Evolutionary conservation across 2,329 filamentous ascomycete species (phyloP).

Genomic region (Helotiales sp.): DNA sequence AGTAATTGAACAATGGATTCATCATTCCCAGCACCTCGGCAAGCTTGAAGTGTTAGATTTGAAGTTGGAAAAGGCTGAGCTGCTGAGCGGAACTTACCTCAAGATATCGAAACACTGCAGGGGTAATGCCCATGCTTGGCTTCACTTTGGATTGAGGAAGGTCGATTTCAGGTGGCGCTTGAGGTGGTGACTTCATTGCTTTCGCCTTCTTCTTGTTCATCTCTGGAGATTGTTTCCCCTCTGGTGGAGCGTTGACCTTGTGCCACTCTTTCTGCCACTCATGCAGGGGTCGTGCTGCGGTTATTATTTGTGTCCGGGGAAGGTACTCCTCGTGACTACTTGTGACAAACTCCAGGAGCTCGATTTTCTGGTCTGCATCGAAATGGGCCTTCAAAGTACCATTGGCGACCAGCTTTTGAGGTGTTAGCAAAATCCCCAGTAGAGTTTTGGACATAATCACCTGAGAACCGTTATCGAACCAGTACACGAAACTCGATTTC

Average conservation of each 20-base stretch:
- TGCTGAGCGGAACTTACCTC: constrained; percentile 58
- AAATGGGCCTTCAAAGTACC: constrained; percentile 81
- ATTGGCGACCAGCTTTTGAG: constrained; percentile 71
- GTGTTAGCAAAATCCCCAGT: constrained; percentile 36
- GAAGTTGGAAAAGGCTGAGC: not conserved
- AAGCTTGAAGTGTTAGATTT: constrained; percentile 50
- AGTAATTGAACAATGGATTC: constrained; percentile 66
- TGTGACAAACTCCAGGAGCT: constrained; percentile 82
- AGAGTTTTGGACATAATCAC: constrained; percentile 54
- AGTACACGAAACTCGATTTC: constrained; percentile 84
- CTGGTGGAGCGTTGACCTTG: constrained; percentile 57
- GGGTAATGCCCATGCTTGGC: constrained; percentile 61
- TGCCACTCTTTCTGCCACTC: constrained; percentile 71
- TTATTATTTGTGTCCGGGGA: constrained; percentile 67
- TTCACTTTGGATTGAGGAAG: constrained; percentile 65
- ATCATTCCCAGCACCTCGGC: constrained; percentile 71
- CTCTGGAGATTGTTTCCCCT: constrained; percentile 65
- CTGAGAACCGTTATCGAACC: constrained; percentile 83
- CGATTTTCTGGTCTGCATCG: constrained; percentile 78
- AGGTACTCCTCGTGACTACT: constrained; percentile 82
- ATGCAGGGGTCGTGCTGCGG: constrained; percentile 65
- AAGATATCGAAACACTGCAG: constrained; percentile 66
- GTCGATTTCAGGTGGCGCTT: constrained; percentile 63
- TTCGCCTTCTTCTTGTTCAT: constrained; percentile 71
- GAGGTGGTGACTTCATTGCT: constrained; percentile 62